phyloP scores from a whole-genome alignment of 257 asterid genomes.

The Solanum rostratum region DNA sequence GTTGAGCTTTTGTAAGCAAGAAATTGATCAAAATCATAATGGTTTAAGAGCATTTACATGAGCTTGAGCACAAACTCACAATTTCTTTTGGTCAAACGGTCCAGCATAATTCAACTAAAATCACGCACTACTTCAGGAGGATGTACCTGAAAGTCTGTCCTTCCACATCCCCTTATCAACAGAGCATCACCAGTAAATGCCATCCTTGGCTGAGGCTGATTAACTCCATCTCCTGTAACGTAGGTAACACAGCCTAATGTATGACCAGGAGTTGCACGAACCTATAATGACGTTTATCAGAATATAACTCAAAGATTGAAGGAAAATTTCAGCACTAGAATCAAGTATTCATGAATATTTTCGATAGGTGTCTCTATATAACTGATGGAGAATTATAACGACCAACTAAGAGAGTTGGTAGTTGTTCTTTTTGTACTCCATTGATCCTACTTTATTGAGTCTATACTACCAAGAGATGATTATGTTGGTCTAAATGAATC shows the following conservation, averaged over 20 bases:
- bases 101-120: not conserved
- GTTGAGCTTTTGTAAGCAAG: not conserved
- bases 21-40: not conserved
- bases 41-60: not conserved
- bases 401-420: not conserved
- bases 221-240: constrained; percentile 77
- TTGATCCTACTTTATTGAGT: not conserved
- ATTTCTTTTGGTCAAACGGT: not conserved
- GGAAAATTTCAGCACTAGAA: not conserved
- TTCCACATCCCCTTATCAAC: constrained; percentile 91
- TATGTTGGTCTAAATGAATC: not conserved
- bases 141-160: constrained; percentile 94
- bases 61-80: not conserved
- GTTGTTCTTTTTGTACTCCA: not conserved
- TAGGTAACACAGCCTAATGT: constrained; percentile 85
- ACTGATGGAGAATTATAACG: not conserved
- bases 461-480: not conserved
- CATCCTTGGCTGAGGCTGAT: constrained; percentile 83
- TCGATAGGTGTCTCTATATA: not conserved
- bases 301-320: not conserved
- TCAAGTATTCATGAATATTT: not conserved
- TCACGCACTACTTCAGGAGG: not conserved
- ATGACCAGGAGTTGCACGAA: constrained; percentile 96
- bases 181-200: constrained; percentile 94
- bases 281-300: constrained; percentile 23